phyloP scores from a whole-genome alignment of 352 stramenopile genomes.

The Globisporangium yorkense region DNA sequence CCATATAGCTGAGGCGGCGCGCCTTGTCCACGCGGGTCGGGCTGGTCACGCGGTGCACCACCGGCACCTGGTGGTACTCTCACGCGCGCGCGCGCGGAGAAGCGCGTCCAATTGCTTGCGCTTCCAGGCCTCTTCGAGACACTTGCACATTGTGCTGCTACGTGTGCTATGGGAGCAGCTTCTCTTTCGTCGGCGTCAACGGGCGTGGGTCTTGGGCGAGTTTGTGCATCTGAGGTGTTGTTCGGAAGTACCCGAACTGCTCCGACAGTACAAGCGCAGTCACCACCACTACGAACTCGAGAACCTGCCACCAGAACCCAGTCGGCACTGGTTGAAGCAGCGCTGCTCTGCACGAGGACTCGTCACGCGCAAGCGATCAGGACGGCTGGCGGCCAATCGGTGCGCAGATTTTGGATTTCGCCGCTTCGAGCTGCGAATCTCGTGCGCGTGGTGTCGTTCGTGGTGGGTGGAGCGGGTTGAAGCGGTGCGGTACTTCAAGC shows the following conservation, averaged over 20 bases:
- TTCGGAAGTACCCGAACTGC: no score
- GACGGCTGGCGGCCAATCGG: background rate
- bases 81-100: slow-evolving; percentile 95
- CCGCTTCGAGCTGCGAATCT: background rate
- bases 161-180: slow-evolving; percentile 9
- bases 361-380: background rate
- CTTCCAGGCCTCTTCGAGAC: slow-evolving; percentile 99
- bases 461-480: background rate
- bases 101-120: slow-evolving; percentile 99
- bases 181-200: no score
- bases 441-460: background rate
- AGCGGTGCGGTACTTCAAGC: background rate
- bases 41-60: slow-evolving; percentile 92
- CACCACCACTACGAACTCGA: no score
- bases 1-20: slow-evolving; percentile 99
- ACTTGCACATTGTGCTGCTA: slow-evolving; percentile 97
- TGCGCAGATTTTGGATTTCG: background rate
- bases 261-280: no score
- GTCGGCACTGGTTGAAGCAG: no score
- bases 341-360: background rate
- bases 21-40: slow-evolving; percentile 99
- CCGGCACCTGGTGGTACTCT: slow-evolving; percentile 98
- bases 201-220: no score
- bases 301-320: no score
- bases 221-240: no score